Percentiles rank a stretch among this genome's conserved stretches.
Conservation (phyloP, 2,329 filamentous ascomycete genomes). For the Pyricularia sp. region DNA sequence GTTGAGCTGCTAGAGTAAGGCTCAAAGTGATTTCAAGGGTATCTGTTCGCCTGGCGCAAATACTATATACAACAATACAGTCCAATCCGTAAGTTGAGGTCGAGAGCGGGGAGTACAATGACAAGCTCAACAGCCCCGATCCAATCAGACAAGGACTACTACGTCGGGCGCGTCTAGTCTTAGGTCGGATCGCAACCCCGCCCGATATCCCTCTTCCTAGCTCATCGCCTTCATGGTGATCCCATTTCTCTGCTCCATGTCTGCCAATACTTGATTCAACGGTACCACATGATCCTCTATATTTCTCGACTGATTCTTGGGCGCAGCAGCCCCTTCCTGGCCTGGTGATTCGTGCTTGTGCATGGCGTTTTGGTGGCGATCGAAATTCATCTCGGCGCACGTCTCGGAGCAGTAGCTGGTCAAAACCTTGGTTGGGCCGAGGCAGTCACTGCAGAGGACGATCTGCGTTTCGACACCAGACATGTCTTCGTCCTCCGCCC, state of each 20-base stretch:
- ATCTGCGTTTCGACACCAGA: conserved; percentile 7
- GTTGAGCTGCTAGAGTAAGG: neutral
- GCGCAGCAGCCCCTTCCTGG: neutral
- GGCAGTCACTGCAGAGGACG: conserved; percentile 20
- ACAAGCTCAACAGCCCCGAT: neutral
- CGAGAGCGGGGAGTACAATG: neutral
- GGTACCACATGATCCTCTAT: neutral
- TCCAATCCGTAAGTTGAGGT: neutral
- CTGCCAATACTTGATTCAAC: neutral
- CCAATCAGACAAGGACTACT: neutral
- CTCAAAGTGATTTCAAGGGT: neutral
- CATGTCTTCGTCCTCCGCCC: conserved; percentile 11
- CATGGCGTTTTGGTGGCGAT: conserved; percentile 15
- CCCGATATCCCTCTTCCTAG: neutral
- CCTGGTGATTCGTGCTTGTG: neutral
- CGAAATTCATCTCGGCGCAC: conserved; percentile 19
- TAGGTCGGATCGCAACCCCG: neutral
- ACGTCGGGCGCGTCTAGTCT: too few relatives aligned
- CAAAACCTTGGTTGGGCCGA: conserved; percentile 13
- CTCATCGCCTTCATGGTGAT: neutral
- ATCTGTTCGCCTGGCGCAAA: neutral
- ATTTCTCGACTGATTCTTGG: conserved; percentile 1
- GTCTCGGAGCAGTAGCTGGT: conserved; percentile 18
- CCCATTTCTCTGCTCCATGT: neutral
- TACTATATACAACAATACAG: neutral